A percentile compares a stretch with the other conserved stretches of the same genome.
phyloP scores from a whole-genome alignment of 768 basidiomycete genomes.

The Cystobasidium onofrii region DNA sequence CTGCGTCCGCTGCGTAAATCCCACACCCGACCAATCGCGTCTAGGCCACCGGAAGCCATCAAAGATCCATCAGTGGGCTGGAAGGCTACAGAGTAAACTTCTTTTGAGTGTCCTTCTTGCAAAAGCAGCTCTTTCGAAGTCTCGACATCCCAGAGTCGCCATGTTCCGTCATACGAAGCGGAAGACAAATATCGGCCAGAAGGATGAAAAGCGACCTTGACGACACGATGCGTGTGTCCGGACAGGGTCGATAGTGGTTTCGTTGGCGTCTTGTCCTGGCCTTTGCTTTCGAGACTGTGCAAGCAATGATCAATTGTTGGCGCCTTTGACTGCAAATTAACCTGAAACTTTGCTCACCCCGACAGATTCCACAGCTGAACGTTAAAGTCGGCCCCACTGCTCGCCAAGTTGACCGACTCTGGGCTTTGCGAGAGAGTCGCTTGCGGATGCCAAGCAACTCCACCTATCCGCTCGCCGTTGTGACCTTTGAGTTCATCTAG shows the following conservation, averaged over 20 bases:
- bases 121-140: conserved; percentile 66
- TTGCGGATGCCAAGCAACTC: conserved; percentile 94
- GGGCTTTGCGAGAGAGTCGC: conserved; percentile 65
- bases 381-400: conserved; percentile 77
- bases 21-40: conserved; percentile 96
- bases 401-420: conserved; percentile 71
- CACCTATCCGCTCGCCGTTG: conserved; percentile 83
- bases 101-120: conserved; percentile 95
- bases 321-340: background rate
- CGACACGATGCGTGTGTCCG: conserved; percentile 84
- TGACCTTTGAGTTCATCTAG: conserved; percentile 69
- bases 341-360: conserved; percentile 53
- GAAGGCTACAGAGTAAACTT: conserved; percentile 91
- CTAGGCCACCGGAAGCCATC: conserved; percentile 85
- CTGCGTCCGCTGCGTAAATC: conserved; percentile 89
- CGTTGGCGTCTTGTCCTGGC: conserved; percentile 58
- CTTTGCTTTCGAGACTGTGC: conserved; percentile 6
- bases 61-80: conserved; percentile 81
- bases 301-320: background rate
- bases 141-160: conserved; percentile 90
- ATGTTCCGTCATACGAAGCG: conserved; percentile 93
- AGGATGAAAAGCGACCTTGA: conserved; percentile 91
- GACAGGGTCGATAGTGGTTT: conserved; percentile 64
- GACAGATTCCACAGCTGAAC: conserved; percentile 83
- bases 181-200: conserved; percentile 88